These are phyloP conservation scores for Penicillium sp. DNA, from an alignment of 2,329 filamentous ascomycete species.

Conservation along the genomic window DNA sequence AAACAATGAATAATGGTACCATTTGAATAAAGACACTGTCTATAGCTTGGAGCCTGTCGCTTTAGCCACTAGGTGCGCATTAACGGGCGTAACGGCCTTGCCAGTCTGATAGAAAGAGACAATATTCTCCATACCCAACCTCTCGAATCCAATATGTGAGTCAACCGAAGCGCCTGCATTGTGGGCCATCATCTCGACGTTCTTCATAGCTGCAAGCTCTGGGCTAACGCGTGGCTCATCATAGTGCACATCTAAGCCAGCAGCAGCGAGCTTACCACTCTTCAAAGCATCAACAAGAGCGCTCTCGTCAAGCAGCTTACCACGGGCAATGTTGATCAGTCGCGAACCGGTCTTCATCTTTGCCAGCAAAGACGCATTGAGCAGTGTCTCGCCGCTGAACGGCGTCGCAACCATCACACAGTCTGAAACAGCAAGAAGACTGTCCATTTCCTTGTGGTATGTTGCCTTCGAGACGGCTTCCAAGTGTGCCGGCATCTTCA, in stretches of 20 bases:
- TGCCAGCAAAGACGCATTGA: constrained; percentile 45
- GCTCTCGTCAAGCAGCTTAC: constrained; percentile 51
- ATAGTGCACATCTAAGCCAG: constrained; percentile 57
- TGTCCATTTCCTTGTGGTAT: constrained; percentile 46
- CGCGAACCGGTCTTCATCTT: constrained; percentile 51
- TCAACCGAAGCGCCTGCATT: constrained; percentile 52
- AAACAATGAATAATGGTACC: neutral
- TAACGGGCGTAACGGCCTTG: constrained; percentile 56
- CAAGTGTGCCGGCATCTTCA: constrained; percentile 38
- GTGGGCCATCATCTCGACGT: constrained; percentile 50
- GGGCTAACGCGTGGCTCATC: constrained; percentile 54
- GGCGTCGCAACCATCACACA: constrained; percentile 53
- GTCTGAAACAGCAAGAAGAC: constrained; percentile 45
- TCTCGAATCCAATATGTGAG: constrained; percentile 52
- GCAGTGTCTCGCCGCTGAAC: constrained; percentile 39
- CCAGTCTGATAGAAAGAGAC: constrained; percentile 34
- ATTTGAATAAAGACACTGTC: neutral
- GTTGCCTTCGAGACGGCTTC: constrained; percentile 43
- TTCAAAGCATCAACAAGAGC: constrained; percentile 51
- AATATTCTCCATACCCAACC: constrained; percentile 50
- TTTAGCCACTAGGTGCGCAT: constrained; percentile 53
- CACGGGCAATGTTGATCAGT: constrained; percentile 55
- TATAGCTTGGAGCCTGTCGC: constrained; percentile 15
- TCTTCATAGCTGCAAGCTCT: constrained; percentile 38
- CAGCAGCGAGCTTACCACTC: constrained; percentile 47